Evolutionary conservation across 2,329 filamentous ascomycete species (phyloP).

Genomic region (Aspergillus texensis): DNA sequence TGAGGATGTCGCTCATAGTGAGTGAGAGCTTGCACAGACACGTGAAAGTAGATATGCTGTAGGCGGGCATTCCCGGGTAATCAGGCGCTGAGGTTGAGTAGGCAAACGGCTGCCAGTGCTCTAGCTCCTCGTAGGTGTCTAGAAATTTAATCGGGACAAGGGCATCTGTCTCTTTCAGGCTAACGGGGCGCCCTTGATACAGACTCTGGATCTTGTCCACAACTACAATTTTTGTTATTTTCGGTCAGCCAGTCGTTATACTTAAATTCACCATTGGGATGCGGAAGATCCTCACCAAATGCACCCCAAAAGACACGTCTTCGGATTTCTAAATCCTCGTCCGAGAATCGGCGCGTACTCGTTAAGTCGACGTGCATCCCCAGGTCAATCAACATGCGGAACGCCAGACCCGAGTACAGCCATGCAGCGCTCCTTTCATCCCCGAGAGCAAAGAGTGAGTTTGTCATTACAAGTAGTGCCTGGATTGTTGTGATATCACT

Average conservation of each 20-base stretch:
- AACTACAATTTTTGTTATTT: slow-evolving; percentile 1
- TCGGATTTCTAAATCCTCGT: slow-evolving; percentile 33
- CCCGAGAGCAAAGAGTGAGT: slow-evolving; percentile 54
- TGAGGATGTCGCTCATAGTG: slow-evolving; percentile 38
- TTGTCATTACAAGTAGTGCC: slow-evolving; percentile 56
- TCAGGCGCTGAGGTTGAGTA: slow-evolving; percentile 34
- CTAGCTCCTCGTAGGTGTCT: slow-evolving; percentile 53
- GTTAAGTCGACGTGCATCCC: slow-evolving; percentile 49
- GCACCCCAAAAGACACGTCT: slow-evolving; percentile 24
- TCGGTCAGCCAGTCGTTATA: no score
- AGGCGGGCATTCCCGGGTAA: slow-evolving; percentile 35
- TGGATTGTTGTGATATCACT: slow-evolving; percentile 59
- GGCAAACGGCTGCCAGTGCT: slow-evolving; percentile 53
- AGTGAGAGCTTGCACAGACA: slow-evolving; percentile 48
- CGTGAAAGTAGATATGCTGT: slow-evolving; percentile 41
- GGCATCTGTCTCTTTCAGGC: slow-evolving; percentile 47
- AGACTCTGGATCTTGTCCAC: slow-evolving; percentile 58
- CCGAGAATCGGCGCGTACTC: slow-evolving; percentile 23
- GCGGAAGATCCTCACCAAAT: not conserved
- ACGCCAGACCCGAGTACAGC: slow-evolving; percentile 56
- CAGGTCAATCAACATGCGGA: slow-evolving; percentile 57
- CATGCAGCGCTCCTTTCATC: slow-evolving; percentile 56
- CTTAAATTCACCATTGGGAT: no score
- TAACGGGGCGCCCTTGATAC: slow-evolving; percentile 57
- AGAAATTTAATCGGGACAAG: slow-evolving; percentile 48